Evolutionary conservation across 2,329 filamentous ascomycete genomes (phyloP), one percentile per base, ranked within the genome.

Genomic region (Diaporthe longicolla): DNA sequence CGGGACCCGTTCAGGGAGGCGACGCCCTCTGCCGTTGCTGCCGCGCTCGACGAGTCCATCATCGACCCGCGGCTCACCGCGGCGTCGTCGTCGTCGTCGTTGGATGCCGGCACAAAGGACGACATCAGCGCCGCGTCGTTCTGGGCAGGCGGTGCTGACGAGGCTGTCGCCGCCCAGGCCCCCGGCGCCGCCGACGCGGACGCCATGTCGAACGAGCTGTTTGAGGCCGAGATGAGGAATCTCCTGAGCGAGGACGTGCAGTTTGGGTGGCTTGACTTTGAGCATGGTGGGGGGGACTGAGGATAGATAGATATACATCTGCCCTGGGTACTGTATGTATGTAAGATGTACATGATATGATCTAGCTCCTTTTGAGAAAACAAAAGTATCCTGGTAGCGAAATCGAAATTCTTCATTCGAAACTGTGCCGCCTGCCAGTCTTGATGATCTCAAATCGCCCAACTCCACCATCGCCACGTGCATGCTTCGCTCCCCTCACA

Each of bases 191-290:
- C 61, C 40, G 55, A 76, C 59, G 54, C 74, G 1, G 75, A 76
- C 11, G 74, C 66, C 37, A 76, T 78, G 35, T 72, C 77, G 0
- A 75, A 72, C 55, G 77, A 78, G 50, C 70, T 78, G 17, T 78
- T 78, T 17, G 77, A 77, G 37, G 77, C 77, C 5, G 77, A 78
- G 72, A 72, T 78, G 43, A 71, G 73, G 15, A 77, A 75, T 19
- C 75, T 77, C 21, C 71, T 78, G 2, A 73, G 71, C 5, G 77
- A 76, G 4, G 76, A 75, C 21, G 70, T 77, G 3, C 75, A 78
- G 15, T 78, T 77, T 57, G 77, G 77, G 1, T 75, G 74, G 74
- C 72, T 75, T 11, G 74, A 75, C 24, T 75, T 75, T 52, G 74
- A 75, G 24, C 68, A 70, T 0, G 66, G 52, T 17, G 68, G 59